Conservation (phyloP, 202 grass and related monocot species). For the Zoysia matrella region DNA sequence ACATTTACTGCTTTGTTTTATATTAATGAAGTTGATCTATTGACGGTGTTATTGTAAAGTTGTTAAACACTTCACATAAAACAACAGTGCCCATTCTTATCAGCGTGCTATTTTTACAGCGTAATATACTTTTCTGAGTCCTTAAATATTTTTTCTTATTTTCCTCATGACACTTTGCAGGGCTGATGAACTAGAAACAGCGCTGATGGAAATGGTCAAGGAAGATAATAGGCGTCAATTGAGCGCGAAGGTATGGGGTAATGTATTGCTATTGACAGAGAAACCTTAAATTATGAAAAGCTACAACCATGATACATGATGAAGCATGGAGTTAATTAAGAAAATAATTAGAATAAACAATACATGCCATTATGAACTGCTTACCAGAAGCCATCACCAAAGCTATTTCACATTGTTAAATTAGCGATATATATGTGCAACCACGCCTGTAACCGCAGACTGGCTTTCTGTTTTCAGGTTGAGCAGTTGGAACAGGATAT, state of each 20-base stretch:
- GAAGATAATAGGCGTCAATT: conserved; percentile 93
- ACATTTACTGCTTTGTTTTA: conserved; percentile 14
- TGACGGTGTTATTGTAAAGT: background rate
- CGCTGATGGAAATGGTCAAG: conserved; percentile 99
- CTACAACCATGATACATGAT: background rate
- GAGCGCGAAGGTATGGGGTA: conserved; percentile 82
- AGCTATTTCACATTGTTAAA: conserved; percentile 7
- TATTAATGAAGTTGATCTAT: background rate
- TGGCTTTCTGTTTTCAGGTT: background rate
- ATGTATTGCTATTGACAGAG: background rate
- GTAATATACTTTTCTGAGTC: background rate
- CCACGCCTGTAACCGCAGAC: background rate
- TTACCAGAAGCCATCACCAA: background rate
- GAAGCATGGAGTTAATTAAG: background rate
- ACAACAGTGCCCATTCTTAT: background rate
- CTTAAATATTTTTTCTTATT: background rate
- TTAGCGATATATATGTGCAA: background rate
- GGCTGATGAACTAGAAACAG: conserved; percentile 27
- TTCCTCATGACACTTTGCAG: conserved; percentile 50
- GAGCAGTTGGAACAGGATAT: too few species aligned
- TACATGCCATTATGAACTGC: background rate
- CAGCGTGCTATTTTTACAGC: background rate
- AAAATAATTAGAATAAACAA: background rate
- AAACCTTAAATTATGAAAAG: conserved; percentile 27
- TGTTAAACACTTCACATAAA: conserved; percentile 1